Base-by-base conservation (phyloP, 371 early-diverging fungal genomes). In the Mortierella sp. region DNA sequence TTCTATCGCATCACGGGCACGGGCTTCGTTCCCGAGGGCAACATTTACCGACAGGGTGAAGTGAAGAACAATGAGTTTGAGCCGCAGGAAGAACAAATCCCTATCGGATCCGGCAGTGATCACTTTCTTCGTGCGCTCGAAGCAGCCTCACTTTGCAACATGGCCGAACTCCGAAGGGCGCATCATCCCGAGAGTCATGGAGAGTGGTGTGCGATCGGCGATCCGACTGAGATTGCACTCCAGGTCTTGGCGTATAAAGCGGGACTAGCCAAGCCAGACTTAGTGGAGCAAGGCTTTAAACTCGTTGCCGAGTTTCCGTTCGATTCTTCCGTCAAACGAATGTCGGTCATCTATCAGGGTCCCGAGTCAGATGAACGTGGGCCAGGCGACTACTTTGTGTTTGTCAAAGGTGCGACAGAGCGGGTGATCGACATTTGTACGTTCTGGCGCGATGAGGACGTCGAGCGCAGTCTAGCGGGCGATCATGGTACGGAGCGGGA, bases 261-360 rank as follows among this genome's bases (percentile, higher is more conserved):
- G 21, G 70, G 81, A 12, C 76, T 86, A 82, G 90, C 87, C 41
- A 87, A 86, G 59, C 87, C 89, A 27, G 68, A 61, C 51, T 78
- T 89, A 30, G 47, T 58, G 34, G 62, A 60, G 19, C 78, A 84
- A 42, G 79, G 85, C 2, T 91, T 86, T 80, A 86, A 86, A 51
- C 80, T 93, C 11, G 76, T 93, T 0, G 86, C 91, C 56, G 92
- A 57, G 52, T 87, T 81, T 44, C 88, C 89, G 34, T 92, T 91
- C 46, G 89, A 89, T 70, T 90, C 90, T 19, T 86, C 90, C 19
- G 85, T 94, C 61, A 95, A 94, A 76, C 87, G 94, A 30, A 95
- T 95, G 96, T 81, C 58, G 19, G 66, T 57, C 17, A 50, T 58
- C 12, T 66, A 60, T 41, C 60, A 59, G 21, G 68, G 55, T 17